Evolutionary conservation across 306 rosid species (phyloP).

Genomic region (Citrullus mucosospermus): DNA sequence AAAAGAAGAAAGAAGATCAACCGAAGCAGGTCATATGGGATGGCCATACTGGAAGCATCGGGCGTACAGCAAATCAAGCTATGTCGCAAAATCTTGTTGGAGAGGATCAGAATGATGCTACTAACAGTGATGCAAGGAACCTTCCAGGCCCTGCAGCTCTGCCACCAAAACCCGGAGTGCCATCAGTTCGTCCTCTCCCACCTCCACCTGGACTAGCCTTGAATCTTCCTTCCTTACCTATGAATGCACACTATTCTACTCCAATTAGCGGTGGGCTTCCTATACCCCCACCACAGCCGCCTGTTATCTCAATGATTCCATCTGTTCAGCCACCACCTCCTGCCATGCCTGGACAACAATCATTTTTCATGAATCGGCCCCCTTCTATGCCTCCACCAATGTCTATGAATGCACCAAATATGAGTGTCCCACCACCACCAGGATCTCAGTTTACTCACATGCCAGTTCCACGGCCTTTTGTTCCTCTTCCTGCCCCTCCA

Average conservation of each 20-base stretch:
- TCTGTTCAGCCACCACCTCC: conserved; percentile 52
- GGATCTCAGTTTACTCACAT: conserved; percentile 69
- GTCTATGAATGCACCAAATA: conserved; percentile 38
- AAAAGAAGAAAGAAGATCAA: conserved; percentile 89
- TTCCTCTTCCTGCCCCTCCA: conserved; percentile 38
- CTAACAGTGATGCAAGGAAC: conserved; percentile 39
- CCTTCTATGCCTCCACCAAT: conserved; percentile 50
- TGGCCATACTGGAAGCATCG: conserved; percentile 96
- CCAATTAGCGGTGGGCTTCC: conserved; percentile 41
- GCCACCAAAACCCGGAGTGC: conserved; percentile 82
- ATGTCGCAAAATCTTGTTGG: conserved; percentile 62
- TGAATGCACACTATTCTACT: conserved; percentile 51
- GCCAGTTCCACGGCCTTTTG: conserved; percentile 45
- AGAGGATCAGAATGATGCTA: conserved; percentile 53
- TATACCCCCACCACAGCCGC: conserved; percentile 54
- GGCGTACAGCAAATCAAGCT: conserved; percentile 89
- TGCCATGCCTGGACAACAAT: conserved; percentile 67
- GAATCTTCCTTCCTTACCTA: conserved; percentile 73
- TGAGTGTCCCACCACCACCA: conserved; percentile 76
- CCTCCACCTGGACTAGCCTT: conserved; percentile 87
- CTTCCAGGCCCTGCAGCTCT: conserved; percentile 91
- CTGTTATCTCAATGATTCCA: conserved; percentile 43
- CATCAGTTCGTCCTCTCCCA: conserved; percentile 77
- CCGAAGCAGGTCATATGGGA: conserved; percentile 99
- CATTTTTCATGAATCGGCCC: conserved; percentile 41